A percentile compares a stretch with the other conserved stretches of the same genome.
Conservation (phyloP, 1,284 basidiomycete genomes). For the Ustilago loliicola region DNA sequence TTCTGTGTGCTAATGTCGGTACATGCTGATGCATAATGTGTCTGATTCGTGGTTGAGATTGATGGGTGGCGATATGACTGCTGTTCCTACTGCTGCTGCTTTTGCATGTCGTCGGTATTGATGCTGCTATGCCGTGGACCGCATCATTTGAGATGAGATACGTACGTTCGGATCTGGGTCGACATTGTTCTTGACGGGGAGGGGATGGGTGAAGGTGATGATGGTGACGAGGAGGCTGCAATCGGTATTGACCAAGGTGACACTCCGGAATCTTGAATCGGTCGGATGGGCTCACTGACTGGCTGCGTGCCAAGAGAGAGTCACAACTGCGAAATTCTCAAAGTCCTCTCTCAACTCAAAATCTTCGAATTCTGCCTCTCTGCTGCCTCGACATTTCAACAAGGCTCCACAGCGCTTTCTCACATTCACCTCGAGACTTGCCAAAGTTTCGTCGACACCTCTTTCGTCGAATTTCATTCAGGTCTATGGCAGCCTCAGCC, state of each 20-base stretch:
- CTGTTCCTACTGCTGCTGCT: slow-evolving; percentile 11
- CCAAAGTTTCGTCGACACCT: slow-evolving; percentile 5
- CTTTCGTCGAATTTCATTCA: background rate
- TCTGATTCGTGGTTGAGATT: background rate
- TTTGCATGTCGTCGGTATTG: background rate
- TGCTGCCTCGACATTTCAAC: slow-evolving; percentile 16
- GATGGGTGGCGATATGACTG: slow-evolving; percentile 12
- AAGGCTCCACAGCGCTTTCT: slow-evolving; percentile 25
- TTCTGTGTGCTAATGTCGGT: background rate
- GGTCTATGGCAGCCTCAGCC: background rate
- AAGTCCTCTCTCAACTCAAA: background rate
- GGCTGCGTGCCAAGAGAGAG: background rate
- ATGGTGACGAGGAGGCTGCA: slow-evolving; percentile 20
- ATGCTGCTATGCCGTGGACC: slow-evolving; percentile 24
- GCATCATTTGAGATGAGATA: slow-evolving; percentile 33
- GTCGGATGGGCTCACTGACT: slow-evolving; percentile 4
- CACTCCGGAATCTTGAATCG: slow-evolving; percentile 13
- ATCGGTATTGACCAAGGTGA: slow-evolving; percentile 18
- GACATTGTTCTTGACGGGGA: slow-evolving; percentile 60
- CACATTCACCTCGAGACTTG: too few relatives aligned
- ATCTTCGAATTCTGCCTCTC: slow-evolving; percentile 17
- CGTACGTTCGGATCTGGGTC: slow-evolving; percentile 60
- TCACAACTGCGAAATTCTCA: slow-evolving; percentile 15
- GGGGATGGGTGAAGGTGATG: slow-evolving; percentile 42
- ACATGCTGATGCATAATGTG: background rate